Evolutionary conservation across 805 yeast species (phyloP), one percentile per base, ranked within the genome.

Genomic region (Lachancea nothofagi): DNA sequence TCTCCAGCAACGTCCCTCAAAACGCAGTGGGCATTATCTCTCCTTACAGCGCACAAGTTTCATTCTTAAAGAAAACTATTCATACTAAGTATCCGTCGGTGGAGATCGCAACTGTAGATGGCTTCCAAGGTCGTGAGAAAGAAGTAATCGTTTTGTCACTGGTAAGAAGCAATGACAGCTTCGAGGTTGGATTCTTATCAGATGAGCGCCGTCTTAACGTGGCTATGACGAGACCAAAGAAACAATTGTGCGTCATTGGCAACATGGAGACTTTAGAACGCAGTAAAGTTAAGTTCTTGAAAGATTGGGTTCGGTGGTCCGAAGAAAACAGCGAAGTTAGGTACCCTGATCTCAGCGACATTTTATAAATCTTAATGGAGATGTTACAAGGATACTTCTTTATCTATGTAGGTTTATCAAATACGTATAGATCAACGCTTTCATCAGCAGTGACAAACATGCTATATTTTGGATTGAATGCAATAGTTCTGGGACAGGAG

Each of bases 51-150:
- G 95, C 95, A 0, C 98, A 90, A 55, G 95, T 88, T 0, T 59
- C 80, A 0, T 53, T 74, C 10, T 49, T 90, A 22, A 77, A 78
- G 46, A 67, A 63, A 29, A 40, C 67, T 8, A 46, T 83, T 1
- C 65, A 67, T 23, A 57, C 57, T 3, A 37, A 46, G 14, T 65
- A 63, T 35, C 69, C 73, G 0, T 20, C 31, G 8, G 65, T 90
- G 5, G 97, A 90, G 54, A 75, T 89, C 0, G 77, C 95, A 4
- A 86, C 97, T 0, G 90, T 90, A 4, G 98, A 90, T 64, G 97
- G 97, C 1, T 93, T 90, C 54, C 98, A 90, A 65, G 98, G 98
- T 1, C 69, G 97, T 45, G 98, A 90, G 55, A 93, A 90, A 59
- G 94, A 89, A 51, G 81, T 79, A 0, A 87, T 90, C 5, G 71